These are phyloP conservation scores for Zygosaccharomyces pseudobailii DNA, from an alignment of 1,139 yeast genomes.

Conservation along the genomic window DNA sequence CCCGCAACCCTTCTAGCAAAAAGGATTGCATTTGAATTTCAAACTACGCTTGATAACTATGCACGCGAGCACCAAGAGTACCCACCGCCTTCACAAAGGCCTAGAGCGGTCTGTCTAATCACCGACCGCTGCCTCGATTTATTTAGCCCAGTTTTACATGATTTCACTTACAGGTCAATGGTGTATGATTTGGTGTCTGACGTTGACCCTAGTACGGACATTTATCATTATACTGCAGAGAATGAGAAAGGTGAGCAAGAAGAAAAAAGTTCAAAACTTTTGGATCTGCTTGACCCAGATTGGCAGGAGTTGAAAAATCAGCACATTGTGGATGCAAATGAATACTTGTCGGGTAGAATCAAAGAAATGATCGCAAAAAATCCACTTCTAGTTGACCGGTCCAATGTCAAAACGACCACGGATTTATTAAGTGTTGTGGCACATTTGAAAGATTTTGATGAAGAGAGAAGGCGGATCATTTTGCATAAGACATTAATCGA, in stretches of 20 bases:
- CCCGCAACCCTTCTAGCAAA: constrained; percentile 64
- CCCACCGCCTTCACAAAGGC: constrained; percentile 52
- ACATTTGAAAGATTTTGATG: constrained; percentile 62
- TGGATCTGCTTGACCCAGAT: constrained; percentile 60
- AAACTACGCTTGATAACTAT: constrained; percentile 66
- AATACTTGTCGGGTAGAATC: constrained; percentile 54
- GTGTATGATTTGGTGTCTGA: constrained; percentile 60
- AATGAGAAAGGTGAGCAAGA: constrained; percentile 54
- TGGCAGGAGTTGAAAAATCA: constrained; percentile 72
- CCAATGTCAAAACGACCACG: constrained; percentile 54
- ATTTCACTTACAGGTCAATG: constrained; percentile 92
- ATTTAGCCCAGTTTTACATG: constrained; percentile 81
- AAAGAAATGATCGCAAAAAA: constrained; percentile 67
- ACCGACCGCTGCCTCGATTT: constrained; percentile 82
- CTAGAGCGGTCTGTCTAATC: constrained; percentile 69
- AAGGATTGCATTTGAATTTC: constrained; percentile 70
- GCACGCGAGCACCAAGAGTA: constrained; percentile 64
- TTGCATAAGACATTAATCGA: constrained; percentile 59
- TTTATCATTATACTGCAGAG: constrained; percentile 58
- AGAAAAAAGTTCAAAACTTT: constrained; percentile 42
- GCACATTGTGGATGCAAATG: constrained; percentile 75
- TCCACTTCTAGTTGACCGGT: constrained; percentile 62
- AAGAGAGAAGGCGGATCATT: constrained; percentile 56
- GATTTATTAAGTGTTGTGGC: constrained; percentile 66
- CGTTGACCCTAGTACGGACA: constrained; percentile 42